Evolutionary conservation across 225 moss, liverwort and hornwort genomes (phyloP).

Genomic region (Bryoerythrophyllum caledonicum): DNA sequence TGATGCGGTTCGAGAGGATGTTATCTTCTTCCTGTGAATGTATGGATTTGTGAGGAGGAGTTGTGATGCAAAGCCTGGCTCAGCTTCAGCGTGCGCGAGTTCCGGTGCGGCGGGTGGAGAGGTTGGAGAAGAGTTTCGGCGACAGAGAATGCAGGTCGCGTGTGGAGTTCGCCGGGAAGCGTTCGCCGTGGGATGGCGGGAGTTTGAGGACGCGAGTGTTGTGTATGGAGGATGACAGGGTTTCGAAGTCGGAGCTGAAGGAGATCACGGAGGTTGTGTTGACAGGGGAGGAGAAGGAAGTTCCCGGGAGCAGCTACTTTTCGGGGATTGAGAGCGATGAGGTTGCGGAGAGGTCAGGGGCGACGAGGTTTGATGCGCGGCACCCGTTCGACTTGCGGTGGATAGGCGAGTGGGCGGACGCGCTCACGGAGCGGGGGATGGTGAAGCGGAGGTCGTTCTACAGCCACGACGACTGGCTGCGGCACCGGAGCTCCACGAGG

Average conservation of each 20-base stretch:
- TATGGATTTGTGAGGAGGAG: neutral
- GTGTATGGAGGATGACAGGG: slow-evolving; percentile 38
- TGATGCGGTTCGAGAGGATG: neutral
- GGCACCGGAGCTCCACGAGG: slow-evolving; percentile 81
- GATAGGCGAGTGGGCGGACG: slow-evolving; percentile 69
- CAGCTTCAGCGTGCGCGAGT: slow-evolving; percentile 28
- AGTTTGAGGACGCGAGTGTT: slow-evolving; percentile 14
- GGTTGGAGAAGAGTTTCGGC: neutral
- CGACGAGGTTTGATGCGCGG: slow-evolving; percentile 24
- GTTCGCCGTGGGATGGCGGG: neutral
- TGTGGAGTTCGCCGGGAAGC: neutral
- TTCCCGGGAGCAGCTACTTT: slow-evolving; percentile 17
- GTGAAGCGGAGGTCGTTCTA: slow-evolving; percentile 66
- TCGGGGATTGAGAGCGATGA: slow-evolving; percentile 21
- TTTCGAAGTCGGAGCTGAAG: slow-evolving; percentile 30
- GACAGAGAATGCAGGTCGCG: neutral
- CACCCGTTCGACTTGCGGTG: slow-evolving; percentile 38
- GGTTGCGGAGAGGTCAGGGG: neutral
- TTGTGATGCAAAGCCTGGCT: slow-evolving; percentile 50
- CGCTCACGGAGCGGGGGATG: slow-evolving; percentile 58
- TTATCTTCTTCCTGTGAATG: slow-evolving; percentile 11
- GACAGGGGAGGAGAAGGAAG: neutral
- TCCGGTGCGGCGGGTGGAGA: slow-evolving; percentile 18
- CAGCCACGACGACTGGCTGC: slow-evolving; percentile 73
- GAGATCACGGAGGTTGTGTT: slow-evolving; percentile 27